Evolutionary conservation across 768 basidiomycete genomes (phyloP).

Genomic region (Gymnopilus dilepis): DNA sequence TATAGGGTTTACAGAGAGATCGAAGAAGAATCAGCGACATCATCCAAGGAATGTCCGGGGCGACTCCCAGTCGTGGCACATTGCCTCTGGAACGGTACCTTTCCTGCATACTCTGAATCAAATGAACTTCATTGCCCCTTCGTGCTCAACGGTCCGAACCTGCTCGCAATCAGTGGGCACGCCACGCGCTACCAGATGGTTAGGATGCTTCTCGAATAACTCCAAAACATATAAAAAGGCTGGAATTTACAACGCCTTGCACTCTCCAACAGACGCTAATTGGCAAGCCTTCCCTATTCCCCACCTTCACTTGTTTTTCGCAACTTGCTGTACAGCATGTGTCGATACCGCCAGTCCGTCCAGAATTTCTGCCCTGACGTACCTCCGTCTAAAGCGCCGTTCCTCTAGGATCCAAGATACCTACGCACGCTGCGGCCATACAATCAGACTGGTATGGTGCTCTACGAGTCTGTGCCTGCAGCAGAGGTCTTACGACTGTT

Average conservation of each 20-base stretch:
- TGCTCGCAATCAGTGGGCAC: constrained; percentile 26
- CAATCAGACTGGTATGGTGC: constrained; percentile 53
- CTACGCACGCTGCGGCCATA: constrained; percentile 63
- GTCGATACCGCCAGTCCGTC: constrained; percentile 72
- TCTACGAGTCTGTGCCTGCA: constrained; percentile 7
- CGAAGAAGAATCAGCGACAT: constrained; percentile 22
- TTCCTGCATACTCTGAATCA: constrained; percentile 18
- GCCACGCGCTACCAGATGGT: constrained; percentile 21
- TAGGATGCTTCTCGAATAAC: constrained; percentile 25
- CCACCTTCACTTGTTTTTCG: constrained; percentile 6
- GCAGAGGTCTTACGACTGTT: constrained; percentile 1
- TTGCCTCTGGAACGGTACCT: constrained; percentile 22
- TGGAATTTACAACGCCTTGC: constrained; percentile 2
- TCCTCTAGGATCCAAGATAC: constrained; percentile 63
- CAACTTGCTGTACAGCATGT: constrained; percentile 51
- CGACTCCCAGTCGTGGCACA: constrained; percentile 19
- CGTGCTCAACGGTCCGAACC: constrained; percentile 27
- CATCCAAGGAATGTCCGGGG: constrained; percentile 20
- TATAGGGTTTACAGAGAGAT: constrained; percentile 32
- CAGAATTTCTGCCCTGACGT: constrained; percentile 9
- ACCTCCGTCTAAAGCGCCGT: constrained; percentile 20
- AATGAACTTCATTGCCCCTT: constrained; percentile 19
- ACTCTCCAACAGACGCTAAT: constrained; percentile 9
- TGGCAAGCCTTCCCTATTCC: constrained; percentile 17
- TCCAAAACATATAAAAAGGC: constrained; percentile 30